Base-by-base conservation (phyloP, 371 early-diverging fungal genomes). In the Mortierella sp. region DNA sequence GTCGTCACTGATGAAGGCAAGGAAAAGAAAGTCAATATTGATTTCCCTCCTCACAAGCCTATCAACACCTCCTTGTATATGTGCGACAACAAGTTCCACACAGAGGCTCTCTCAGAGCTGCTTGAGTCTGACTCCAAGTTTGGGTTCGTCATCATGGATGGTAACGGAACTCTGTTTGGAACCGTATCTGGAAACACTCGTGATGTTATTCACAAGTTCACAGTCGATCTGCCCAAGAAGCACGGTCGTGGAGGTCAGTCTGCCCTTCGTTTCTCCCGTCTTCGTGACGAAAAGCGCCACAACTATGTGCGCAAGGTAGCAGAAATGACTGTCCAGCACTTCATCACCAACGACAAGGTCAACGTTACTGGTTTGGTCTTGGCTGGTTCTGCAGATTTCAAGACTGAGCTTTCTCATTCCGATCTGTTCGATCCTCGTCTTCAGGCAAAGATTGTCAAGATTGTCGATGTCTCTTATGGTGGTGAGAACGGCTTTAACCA, bases 171-270 rank as follows among this genome's bases (percentile, higher is more conserved):
- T 8, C 86, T 99, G 58, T 99, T 98, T 84, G 99, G 99, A 59
- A 94, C 96, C n/a, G 88, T 99, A 28, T 90, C 96, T 64, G 99
- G 99, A 55, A 99, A 97, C 87, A 95, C 94, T 19, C 96, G 99
- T 68, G 98, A 98, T 64, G 92, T 99, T 55, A 86, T 99, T 69
- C 98, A 98, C 88, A 95, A 96, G 82, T 89, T 99, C 62, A 84
- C 91, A 28, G 99, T 99, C 47, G 99, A 99, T 82, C 85, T 99
- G 72, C 99, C 99, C 72, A 99, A 99, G 91, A 99, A 99, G 94
- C 99, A 99, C 92, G 99, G 86, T 63, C 95, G 99, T 86, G 99
- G 99, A 89, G 99, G 99, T 91, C 99, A 99, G 88, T 99, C 99
- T 26, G 99, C 99, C 23, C 93, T 99, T 70, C 97, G 99, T 93